Evolutionary conservation across 2,329 filamentous ascomycete species (phyloP).

Genomic region (Fusarium domesticum): DNA sequence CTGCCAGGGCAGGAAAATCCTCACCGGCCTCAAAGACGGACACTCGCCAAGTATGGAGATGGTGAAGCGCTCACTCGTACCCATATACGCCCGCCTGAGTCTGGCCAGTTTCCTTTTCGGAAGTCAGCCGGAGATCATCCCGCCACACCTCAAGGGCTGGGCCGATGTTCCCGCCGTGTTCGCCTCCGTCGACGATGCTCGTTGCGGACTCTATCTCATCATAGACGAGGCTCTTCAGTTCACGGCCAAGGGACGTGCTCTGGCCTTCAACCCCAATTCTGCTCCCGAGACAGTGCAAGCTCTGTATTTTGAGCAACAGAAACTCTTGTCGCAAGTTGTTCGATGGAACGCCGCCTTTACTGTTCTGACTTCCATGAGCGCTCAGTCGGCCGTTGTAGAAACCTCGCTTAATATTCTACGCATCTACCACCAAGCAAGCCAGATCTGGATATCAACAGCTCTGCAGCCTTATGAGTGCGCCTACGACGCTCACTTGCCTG

Average conservation of each 20-base stretch:
- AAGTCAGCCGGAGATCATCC: constrained; percentile 36
- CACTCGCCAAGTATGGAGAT: constrained; percentile 34
- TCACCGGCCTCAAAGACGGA: constrained; percentile 33
- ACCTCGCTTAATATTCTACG: constrained; percentile 32
- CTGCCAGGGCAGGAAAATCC: constrained; percentile 42
- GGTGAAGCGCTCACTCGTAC: constrained; percentile 40
- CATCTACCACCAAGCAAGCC: constrained; percentile 36
- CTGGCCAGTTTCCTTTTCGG: constrained; percentile 43
- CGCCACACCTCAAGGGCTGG: constrained; percentile 33
- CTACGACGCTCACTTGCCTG: constrained; percentile 35
- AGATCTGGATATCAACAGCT: constrained; percentile 35
- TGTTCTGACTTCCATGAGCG: constrained; percentile 25
- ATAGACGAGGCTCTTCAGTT: constrained; percentile 41
- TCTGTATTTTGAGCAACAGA: constrained; percentile 34
- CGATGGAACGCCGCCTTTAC: constrained; percentile 34
- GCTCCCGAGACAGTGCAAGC: constrained; percentile 22
- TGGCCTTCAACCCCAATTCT: constrained; percentile 27
- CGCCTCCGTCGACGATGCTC: constrained; percentile 32
- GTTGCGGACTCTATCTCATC: constrained; percentile 36
- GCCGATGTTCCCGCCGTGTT: constrained; percentile 35
- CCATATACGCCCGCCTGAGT: constrained; percentile 44
- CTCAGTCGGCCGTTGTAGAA: constrained; percentile 12
- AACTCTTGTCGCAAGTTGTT: constrained; percentile 29
- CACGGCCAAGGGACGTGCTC: constrained; percentile 26
- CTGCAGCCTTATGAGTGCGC: constrained; percentile 32